A percentile compares a stretch with the other conserved stretches of the same genome.
Conservation (phyloP, 176 grass and related monocot genomes). For the Elymus sibiricus region DNA sequence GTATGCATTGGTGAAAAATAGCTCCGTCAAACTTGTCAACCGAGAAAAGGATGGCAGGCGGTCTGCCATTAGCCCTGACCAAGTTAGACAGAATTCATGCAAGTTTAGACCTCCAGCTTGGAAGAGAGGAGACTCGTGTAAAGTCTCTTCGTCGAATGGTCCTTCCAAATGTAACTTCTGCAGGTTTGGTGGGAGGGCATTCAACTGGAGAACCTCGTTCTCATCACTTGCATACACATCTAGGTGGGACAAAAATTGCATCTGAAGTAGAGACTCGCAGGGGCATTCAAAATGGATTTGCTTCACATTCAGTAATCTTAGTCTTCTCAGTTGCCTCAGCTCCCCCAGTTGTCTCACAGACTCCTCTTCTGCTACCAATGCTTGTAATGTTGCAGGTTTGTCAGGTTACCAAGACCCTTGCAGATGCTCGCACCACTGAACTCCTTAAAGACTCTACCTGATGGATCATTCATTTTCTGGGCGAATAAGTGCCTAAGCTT, state of each 20-base stretch:
- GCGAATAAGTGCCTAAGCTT: constrained; percentile 23
- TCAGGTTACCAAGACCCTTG: not conserved
- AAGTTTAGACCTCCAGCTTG: not conserved
- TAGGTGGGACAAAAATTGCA: not conserved
- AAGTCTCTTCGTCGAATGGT: not conserved
- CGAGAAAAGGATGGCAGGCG: constrained; percentile 1
- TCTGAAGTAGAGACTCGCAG: constrained; percentile 5
- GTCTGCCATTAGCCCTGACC: not conserved
- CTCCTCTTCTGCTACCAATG: not conserved
- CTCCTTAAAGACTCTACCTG: not conserved
- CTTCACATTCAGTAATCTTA: constrained; percentile 4
- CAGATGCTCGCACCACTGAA: not conserved
- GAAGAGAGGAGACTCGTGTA: not conserved
- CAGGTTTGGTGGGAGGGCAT: too few relatives aligned
- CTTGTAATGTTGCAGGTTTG: constrained; percentile 20
- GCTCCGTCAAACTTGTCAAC: not conserved
- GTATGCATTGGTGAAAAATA: not conserved
- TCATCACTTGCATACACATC: too few relatives aligned
- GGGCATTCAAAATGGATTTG: not conserved
- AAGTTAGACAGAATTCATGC: not conserved
- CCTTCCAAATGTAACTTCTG: too few relatives aligned
- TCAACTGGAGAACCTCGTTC: too few relatives aligned
- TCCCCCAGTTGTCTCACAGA: not conserved
- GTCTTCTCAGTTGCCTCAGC: constrained; percentile 34
- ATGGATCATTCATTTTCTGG: not conserved